Evolutionary conservation across 2,329 filamentous ascomycete species (phyloP).

Genomic region (Claviceps arundinis): DNA sequence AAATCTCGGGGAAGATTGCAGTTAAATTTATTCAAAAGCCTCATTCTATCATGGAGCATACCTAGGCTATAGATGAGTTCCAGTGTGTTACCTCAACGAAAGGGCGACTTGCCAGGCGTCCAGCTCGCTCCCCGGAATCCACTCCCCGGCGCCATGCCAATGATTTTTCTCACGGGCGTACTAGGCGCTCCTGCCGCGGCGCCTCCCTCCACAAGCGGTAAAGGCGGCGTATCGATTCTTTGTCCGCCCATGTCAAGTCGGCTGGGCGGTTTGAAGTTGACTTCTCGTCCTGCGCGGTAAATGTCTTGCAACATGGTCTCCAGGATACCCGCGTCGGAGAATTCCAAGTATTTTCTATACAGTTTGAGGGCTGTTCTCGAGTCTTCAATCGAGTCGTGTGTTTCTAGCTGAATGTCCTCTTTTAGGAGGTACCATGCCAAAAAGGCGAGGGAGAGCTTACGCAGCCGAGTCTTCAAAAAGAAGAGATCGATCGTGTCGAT

Average conservation of each 20-base stretch:
- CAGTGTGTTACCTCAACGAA: constrained; percentile 11
- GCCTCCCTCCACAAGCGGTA: constrained; percentile 20
- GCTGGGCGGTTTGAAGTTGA: constrained; percentile 38
- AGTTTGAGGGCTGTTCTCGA: constrained; percentile 80
- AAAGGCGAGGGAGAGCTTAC: constrained; percentile 85
- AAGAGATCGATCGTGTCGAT: constrained; percentile 92
- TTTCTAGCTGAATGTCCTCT: constrained; percentile 85
- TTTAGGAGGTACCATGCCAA: constrained; percentile 83
- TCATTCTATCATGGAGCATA: too few species aligned
- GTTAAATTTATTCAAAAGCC: too few species aligned
- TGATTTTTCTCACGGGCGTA: constrained; percentile 33
- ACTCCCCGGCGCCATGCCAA: constrained; percentile 18
- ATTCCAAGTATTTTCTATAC: constrained; percentile 83
- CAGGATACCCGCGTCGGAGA: constrained; percentile 69
- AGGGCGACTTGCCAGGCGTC: constrained; percentile 32
- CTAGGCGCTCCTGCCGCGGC: constrained; percentile 22
- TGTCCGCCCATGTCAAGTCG: constrained; percentile 30
- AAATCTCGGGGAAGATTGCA: too few species aligned
- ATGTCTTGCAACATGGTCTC: constrained; percentile 79
- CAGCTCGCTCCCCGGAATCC: constrained; percentile 27
- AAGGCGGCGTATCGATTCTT: constrained; percentile 42
- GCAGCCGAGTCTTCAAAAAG: constrained; percentile 64
- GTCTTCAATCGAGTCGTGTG: constrained; percentile 92
- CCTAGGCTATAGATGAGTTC: too few species aligned
- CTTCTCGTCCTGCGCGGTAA: constrained; percentile 42